Conservation (phyloP, 1,284 basidiomycete genomes). For the Ganoderma leucocontextum region DNA sequence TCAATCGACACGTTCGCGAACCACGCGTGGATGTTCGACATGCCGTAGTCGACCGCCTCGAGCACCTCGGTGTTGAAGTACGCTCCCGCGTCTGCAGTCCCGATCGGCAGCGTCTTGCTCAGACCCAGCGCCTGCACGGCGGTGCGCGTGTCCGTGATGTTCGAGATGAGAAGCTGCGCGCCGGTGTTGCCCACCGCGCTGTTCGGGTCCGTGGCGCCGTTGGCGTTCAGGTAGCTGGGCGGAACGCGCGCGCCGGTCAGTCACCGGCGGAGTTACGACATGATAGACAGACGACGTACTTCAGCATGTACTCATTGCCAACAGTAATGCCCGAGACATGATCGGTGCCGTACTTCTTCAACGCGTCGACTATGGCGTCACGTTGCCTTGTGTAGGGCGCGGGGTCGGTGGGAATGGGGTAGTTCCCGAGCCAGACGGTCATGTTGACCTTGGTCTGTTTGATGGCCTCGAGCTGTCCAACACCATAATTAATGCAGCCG, state of each 20-base stretch:
- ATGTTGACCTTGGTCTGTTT: conserved; percentile 90
- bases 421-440: conserved; percentile 88
- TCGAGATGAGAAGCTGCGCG: conserved; percentile 61
- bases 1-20: conserved; percentile 78
- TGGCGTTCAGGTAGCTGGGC: conserved; percentile 61
- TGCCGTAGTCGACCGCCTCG: conserved; percentile 76
- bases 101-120: conserved; percentile 71
- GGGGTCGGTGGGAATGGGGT: conserved; percentile 67
- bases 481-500: conserved; percentile 6
- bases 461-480: conserved; percentile 76
- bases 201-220: conserved; percentile 56
- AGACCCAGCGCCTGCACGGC: conserved; percentile 65
- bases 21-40: conserved; percentile 88
- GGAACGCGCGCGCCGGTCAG: neutral
- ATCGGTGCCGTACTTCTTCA: conserved; percentile 82
- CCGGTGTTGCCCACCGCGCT: conserved; percentile 63
- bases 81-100: conserved; percentile 91
- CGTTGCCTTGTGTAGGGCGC: conserved; percentile 80
- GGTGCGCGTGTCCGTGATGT: conserved; percentile 71
- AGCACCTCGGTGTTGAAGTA: conserved; percentile 83
- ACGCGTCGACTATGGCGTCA: conserved; percentile 67
- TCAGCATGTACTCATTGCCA: conserved; percentile 86
- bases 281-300: conserved; percentile 52
- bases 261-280: neutral
- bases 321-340: conserved; percentile 85